Percentiles rank a stretch among this genome's conserved stretches.
Evolutionary conservation across 805 yeast species (phyloP).

Genomic region (Komagataella ulmi): DNA sequence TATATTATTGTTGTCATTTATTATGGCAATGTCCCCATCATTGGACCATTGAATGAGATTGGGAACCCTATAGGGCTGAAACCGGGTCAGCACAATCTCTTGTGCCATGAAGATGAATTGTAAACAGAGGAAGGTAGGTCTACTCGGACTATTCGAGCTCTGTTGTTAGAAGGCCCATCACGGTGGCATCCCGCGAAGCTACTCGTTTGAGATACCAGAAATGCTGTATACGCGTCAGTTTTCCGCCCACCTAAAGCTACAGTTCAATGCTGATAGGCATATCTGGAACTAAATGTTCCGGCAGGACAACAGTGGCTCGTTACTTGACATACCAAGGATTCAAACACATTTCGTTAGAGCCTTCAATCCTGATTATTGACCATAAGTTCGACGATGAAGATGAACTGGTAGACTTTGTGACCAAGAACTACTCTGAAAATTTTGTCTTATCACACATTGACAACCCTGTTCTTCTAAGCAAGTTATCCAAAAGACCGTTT

Average conservation of each 20-base stretch:
- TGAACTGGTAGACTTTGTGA: slow-evolving; percentile 44
- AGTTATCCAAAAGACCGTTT: slow-evolving; percentile 60
- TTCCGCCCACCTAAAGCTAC: not conserved
- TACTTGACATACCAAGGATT: slow-evolving; percentile 44
- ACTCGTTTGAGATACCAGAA: not conserved
- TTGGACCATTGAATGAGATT: not conserved
- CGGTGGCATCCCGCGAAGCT: not conserved
- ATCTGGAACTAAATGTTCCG: slow-evolving; percentile 58
- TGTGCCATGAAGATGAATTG: not conserved
- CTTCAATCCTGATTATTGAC: slow-evolving; percentile 10
- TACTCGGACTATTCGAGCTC: not conserved
- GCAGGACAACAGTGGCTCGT: slow-evolving; percentile 49
- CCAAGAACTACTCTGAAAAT: slow-evolving; percentile 50
- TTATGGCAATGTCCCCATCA: not conserved
- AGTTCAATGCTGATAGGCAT: slow-evolving; percentile 58
- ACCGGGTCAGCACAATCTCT: not conserved
- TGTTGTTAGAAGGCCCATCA: not conserved
- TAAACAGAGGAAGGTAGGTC: not conserved
- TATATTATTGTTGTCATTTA: not conserved
- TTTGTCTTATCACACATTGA: slow-evolving; percentile 44
- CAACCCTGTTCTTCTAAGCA: slow-evolving; percentile 26
- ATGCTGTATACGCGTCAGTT: not conserved
- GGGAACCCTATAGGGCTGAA: not conserved
- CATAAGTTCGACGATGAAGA: slow-evolving; percentile 23
- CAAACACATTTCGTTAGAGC: slow-evolving; percentile 15